These are phyloP conservation scores for Dendrocalamus sinicus DNA, from an alignment of 176 grass and related monocot genomes.

Conservation along the genomic window DNA sequence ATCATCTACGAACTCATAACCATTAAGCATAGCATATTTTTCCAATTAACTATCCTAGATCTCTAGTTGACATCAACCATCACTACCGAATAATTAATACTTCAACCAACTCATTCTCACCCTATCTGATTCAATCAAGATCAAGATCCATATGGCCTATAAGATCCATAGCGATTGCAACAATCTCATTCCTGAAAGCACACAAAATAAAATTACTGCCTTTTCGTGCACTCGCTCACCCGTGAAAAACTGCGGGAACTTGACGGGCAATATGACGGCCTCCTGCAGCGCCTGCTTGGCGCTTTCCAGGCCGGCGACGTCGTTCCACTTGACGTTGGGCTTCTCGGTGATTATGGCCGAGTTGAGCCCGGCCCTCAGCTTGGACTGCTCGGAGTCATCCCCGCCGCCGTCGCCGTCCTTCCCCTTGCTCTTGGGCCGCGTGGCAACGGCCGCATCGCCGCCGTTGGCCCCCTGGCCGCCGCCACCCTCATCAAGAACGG, in stretches of 20 bases:
- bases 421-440: slow-evolving; percentile 88
- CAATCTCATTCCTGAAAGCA: neutral
- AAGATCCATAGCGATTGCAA: neutral
- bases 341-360: slow-evolving; percentile 97
- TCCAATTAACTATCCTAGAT: neutral
- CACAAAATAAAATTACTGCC: neutral
- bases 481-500: slow-evolving; percentile 89
- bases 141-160: slow-evolving; percentile 18
- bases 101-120: neutral
- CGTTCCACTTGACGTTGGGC: slow-evolving; percentile 98
- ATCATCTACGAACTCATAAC: neutral
- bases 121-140: neutral
- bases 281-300: slow-evolving; percentile 98
- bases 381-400: slow-evolving; percentile 89
- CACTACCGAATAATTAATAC: neutral
- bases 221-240: slow-evolving; percentile 45
- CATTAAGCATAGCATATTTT: neutral
- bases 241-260: slow-evolving; percentile 99
- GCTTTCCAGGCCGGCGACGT: slow-evolving; percentile 89
- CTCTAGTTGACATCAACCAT: neutral
- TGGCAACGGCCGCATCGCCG: slow-evolving; percentile 72
- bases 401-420: slow-evolving; percentile 83
- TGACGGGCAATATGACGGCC: slow-evolving; percentile 95
- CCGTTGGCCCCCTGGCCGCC: slow-evolving; percentile 61
- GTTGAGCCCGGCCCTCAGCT: slow-evolving; percentile 82